Conservation (phyloP, 805 yeast species). For the Candida bentonensis region DNA sequence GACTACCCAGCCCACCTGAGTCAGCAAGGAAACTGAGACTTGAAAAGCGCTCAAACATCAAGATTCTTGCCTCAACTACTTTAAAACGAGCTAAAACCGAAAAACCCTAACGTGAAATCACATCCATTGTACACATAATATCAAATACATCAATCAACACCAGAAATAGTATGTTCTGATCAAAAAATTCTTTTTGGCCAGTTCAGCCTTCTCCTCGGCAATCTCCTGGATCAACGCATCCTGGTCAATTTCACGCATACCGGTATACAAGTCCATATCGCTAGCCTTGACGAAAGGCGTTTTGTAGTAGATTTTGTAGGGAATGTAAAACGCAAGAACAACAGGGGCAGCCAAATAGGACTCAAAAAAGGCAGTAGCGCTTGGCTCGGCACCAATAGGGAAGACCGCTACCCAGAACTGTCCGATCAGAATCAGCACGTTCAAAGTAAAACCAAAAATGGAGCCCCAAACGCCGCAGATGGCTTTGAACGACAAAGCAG, state of each 20-base stretch:
- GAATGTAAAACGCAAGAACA: slow-evolving; percentile 30
- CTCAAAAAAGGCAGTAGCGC: slow-evolving; percentile 34
- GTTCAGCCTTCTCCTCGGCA: slow-evolving; percentile 34
- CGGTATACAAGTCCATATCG: slow-evolving; percentile 49
- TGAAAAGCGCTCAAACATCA: too few relatives aligned
- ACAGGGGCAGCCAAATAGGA: slow-evolving; percentile 37
- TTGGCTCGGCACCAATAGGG: slow-evolving; percentile 38
- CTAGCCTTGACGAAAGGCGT: slow-evolving; percentile 29
- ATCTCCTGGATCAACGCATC: slow-evolving; percentile 38
- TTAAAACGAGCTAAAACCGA: too few relatives aligned
- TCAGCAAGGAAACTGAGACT: too few relatives aligned
- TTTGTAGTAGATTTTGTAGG: slow-evolving; percentile 35
- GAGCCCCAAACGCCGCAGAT: slow-evolving; percentile 62
- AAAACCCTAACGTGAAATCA: background rate
- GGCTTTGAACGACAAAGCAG: slow-evolving; percentile 54
- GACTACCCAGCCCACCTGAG: too few relatives aligned
- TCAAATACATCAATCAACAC: slow-evolving; percentile 25
- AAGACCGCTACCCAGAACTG: slow-evolving; percentile 75
- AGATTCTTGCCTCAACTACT: too few relatives aligned
- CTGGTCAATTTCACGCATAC: slow-evolving; percentile 43
- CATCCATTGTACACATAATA: background rate
- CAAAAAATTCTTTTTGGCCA: slow-evolving; percentile 33
- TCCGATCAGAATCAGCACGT: slow-evolving; percentile 48
- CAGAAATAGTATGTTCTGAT: slow-evolving; percentile 30
- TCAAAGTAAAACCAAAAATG: slow-evolving; percentile 41